phyloP scores from a whole-genome alignment of 352 stramenopile genomes.

The Phytophthora litchii region DNA sequence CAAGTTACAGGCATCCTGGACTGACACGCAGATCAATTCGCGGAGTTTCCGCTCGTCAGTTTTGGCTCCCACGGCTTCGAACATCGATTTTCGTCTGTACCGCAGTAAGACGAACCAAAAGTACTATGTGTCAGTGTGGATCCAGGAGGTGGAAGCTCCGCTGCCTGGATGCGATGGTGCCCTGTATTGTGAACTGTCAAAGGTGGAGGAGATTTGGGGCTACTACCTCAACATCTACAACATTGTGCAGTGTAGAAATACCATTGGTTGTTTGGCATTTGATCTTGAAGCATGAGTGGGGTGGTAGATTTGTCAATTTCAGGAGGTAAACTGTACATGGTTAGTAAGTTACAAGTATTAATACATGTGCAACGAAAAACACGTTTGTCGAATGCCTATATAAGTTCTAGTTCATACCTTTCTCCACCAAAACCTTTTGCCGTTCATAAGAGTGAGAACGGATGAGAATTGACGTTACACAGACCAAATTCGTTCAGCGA shows the following conservation, averaged over 20 bases:
- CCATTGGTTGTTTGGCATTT: no score
- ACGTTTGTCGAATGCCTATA: no score
- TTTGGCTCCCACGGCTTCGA: slow-evolving; percentile 67
- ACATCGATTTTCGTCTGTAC: slow-evolving; percentile 77
- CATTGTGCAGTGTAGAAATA: slow-evolving; percentile 34
- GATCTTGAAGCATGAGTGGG: no score
- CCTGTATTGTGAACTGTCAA: slow-evolving; percentile 53
- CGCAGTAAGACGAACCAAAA: slow-evolving; percentile 39
- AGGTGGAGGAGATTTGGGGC: slow-evolving; percentile 53
- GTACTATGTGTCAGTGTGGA: slow-evolving; percentile 59
- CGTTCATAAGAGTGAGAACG: no score
- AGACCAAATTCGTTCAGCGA: not conserved
- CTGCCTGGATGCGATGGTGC: slow-evolving; percentile 50
- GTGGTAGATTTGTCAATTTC: no score
- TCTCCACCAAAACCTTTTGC: no score
- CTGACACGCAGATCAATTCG: slow-evolving; percentile 39
- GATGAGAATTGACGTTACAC: no score
- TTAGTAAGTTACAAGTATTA: no score
- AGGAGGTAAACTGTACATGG: no score
- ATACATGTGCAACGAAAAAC: no score
- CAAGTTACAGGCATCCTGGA: slow-evolving; percentile 43
- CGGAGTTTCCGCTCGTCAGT: slow-evolving; percentile 64
- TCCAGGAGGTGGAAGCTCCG: slow-evolving; percentile 47
- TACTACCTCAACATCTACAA: slow-evolving; percentile 61
- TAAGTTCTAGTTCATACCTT: no score